Base-by-base conservation (phyloP, 2,329 filamentous ascomycete species). In the Penicillium sp. region DNA sequence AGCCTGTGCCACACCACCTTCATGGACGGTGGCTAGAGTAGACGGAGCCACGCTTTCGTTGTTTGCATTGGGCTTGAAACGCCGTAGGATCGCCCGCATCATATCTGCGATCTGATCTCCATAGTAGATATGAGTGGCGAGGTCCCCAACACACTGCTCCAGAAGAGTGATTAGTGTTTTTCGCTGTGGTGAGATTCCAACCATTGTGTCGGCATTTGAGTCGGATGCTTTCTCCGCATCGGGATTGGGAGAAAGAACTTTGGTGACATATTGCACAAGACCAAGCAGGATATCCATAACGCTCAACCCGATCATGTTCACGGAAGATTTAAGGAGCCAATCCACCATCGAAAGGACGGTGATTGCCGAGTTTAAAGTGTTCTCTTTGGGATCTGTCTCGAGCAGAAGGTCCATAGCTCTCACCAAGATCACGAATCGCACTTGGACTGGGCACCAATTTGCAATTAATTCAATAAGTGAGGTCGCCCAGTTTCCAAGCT, bases 101-200 rank as follows among this genome's bases (percentile, higher is more conserved):
- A 96, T 95, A 63, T 98, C 92, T 1, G 85, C 81, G 38, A 96
- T 86, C 63, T 98, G 92, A 53, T 96, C 90, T 1, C 85, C 85
- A 60, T 98, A 98, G 69, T 98, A 98, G 20, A 95, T 82, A 57
- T 98, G 92, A 0, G 86, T 95, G 2, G 89, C 88, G 17, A 98
- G 71, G 59, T 89, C 80, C n/a, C 87, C 87, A 44, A 95, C 88
- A 64, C 86, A 94, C 50, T 77, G 74, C 59, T 92, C 82, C 11
- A 96, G 74, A 20, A 81, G 77, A 22, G 71, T 64, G 17, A 95
- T 68, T 11, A 95, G 71, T 49, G 81, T 75, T 45, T 74, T 73
- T 33, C 81, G 75, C 11, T 65, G 59, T 2, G 72, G 74, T 39
- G 82, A 75, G 5, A 72, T 42, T 13, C 46, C 40, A 4, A 40